These are phyloP conservation scores for Cardiospermum halicacabum DNA, from an alignment of 345 rosid species.

Conservation along the genomic window DNA sequence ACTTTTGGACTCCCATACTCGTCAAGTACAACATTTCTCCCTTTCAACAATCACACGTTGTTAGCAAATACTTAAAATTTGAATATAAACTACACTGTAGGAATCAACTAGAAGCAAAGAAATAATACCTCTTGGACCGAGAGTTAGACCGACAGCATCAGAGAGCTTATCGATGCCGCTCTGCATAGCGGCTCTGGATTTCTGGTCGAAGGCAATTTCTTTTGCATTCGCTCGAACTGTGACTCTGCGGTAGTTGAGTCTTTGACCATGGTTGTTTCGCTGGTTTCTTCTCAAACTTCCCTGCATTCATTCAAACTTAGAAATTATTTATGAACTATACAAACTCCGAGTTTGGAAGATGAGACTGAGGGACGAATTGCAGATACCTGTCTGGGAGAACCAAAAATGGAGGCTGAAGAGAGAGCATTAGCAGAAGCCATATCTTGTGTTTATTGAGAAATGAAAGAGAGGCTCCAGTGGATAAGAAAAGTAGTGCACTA, in stretches of 20 bases:
- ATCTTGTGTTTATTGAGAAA: background rate
- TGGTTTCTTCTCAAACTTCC: constrained; percentile 42
- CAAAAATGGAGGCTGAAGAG: constrained; percentile 58
- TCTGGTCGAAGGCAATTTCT: constrained; percentile 87
- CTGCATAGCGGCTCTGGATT: constrained; percentile 78
- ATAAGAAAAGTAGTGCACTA: constrained; percentile 27
- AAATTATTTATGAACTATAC: background rate
- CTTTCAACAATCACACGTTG: constrained; percentile 31
- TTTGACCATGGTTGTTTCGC: constrained; percentile 38
- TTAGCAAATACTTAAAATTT: no score
- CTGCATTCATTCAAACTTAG: constrained; percentile 18
- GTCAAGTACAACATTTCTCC: constrained; percentile 94
- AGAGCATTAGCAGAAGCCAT: constrained; percentile 87
- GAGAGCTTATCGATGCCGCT: constrained; percentile 93
- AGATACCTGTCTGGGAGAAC: constrained; percentile 66
- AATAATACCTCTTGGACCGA: constrained; percentile 90
- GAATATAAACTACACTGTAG: no score
- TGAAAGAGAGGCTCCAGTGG: constrained; percentile 15
- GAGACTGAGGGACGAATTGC: background rate
- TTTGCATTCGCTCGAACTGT: constrained; percentile 73
- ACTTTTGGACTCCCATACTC: constrained; percentile 96
- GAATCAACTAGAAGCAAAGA: background rate
- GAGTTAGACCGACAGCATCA: constrained; percentile 89
- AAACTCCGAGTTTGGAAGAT: background rate
- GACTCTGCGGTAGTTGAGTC: constrained; percentile 56